Evolutionary conservation across 371 early-diverging fungal species (phyloP), one percentile per base, ranked within the genome.

Genomic region (Mortierella sp.): DNA sequence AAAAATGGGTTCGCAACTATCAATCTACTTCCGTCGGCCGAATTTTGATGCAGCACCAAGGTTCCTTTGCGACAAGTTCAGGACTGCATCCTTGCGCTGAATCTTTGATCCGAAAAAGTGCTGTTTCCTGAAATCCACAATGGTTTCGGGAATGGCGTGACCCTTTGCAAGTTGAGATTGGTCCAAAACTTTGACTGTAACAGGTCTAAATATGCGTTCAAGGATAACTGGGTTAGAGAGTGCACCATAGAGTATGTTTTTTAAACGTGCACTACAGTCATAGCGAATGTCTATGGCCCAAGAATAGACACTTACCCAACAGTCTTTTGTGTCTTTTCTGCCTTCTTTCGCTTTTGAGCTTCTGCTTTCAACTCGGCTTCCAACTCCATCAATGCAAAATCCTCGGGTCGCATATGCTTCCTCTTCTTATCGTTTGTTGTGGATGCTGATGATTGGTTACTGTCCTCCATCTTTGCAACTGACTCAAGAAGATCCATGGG

Each of bases 141-240:
- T 63, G 8, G 73, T 76, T 16, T 81, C 73, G 22, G 76, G 76
- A 45, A 81, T 67, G 10, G 83, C 70, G 26, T 76, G 83, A 40
- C 83, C 83, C 59, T 73, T 68, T 58, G 76, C 73, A 52, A 76
- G 12, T 0, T 49, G 39, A 11, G 77, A 81, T 47, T 76, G 62
- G 11, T 81, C 75, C 55, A 81, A n/a, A 2, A 76, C 83, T 70
- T 81, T 81, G 51, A 81, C 83, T 1, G 83, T 81, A 6, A 81
- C 83, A 26, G 83, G 83, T 40, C 83, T 81, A 74, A 0, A 60
- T 5, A 45, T 5, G 1, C 12, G 30, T 47, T 30, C 3, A 32
- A 26, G 12, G 5, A 24, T 14, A 49, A 14, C 2, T 14, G 28
- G 1, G 40, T 51, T 47, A 20, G 32, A 26, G 57, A 20, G 24